These are phyloP conservation scores for Hypoxylon lenormandii DNA, from an alignment of 495 filamentous ascomycete genomes.

Conservation along the genomic window DNA sequence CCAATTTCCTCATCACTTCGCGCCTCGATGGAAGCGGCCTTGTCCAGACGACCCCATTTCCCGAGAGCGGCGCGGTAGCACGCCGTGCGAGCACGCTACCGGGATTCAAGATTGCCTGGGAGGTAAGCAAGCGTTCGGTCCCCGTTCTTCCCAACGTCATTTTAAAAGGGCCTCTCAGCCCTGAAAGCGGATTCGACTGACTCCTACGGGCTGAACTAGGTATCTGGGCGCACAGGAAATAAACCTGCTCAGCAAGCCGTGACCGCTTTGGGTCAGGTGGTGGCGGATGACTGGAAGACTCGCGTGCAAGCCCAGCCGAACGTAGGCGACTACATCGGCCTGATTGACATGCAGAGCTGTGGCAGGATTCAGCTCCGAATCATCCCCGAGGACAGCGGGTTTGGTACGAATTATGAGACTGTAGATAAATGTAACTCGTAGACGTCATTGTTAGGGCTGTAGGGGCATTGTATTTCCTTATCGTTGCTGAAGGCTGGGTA, in stretches of 20 bases:
- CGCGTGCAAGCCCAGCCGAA: not conserved
- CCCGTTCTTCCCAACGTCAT: too few species aligned
- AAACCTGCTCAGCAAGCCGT: not conserved
- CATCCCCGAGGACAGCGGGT: not conserved
- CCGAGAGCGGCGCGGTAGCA: not conserved
- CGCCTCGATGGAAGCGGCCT: not conserved
- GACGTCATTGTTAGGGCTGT: not conserved
- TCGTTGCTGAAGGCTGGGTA: not conserved
- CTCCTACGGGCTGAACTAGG: not conserved
- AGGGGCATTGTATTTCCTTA: not conserved
- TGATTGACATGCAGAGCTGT: not conserved
- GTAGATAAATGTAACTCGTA: not conserved
- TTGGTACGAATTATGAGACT: not conserved
- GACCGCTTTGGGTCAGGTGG: not conserved
- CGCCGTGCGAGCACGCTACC: not conserved
- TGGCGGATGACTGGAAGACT: not conserved
- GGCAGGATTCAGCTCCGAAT: not conserved
- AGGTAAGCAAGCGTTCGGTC: not conserved
- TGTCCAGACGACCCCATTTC: not conserved
- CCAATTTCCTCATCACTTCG: not conserved
- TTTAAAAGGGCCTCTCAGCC: too few species aligned
- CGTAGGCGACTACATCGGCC: not conserved
- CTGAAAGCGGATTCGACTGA: not conserved
- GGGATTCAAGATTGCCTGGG: not conserved
- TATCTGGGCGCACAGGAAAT: not conserved